Evolutionary conservation across 202 grass and related monocot genomes (phyloP).

Genomic region (Dendrocalamus latiflorus): DNA sequence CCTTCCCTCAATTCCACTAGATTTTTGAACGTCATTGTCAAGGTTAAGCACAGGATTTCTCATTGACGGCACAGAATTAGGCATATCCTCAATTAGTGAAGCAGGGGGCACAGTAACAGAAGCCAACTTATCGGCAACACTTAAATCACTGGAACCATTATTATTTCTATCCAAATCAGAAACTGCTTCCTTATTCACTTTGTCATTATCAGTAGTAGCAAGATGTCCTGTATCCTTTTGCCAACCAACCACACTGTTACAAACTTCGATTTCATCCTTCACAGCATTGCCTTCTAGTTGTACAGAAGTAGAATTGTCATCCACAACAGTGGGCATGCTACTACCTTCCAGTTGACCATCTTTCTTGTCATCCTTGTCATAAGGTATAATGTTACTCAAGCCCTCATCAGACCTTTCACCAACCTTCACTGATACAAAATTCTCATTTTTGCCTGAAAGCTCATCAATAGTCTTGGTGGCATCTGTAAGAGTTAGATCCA

Average conservation of each 20-base stretch:
- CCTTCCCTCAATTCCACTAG: constrained; percentile 14
- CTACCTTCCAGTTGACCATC: constrained; percentile 33
- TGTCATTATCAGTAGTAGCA: constrained; percentile 23
- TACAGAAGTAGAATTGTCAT: constrained; percentile 26
- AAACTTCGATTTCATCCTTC: constrained; percentile 43
- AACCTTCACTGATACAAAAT: constrained; percentile 17
- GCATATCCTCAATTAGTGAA: constrained; percentile 22
- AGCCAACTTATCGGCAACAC: constrained; percentile 18
- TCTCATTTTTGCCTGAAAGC: constrained; percentile 25
- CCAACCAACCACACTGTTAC: constrained; percentile 12
- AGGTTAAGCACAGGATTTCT: constrained; percentile 9
- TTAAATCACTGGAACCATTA: constrained; percentile 31
- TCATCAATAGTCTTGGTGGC: constrained; percentile 26
- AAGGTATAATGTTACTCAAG: constrained; percentile 3
- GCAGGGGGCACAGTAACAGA: constrained; percentile 9
- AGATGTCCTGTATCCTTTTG: constrained; percentile 28
- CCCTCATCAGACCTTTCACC: constrained; percentile 36
- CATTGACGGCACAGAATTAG: constrained; percentile 6
- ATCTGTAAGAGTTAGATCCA: constrained; percentile 6
- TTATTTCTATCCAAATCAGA: constrained; percentile 35
- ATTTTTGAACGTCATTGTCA: constrained; percentile 29
- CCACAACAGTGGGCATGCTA: constrained; percentile 4
- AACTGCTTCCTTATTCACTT: constrained; percentile 33
- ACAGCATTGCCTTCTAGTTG: constrained; percentile 23
- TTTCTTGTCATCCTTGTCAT: constrained; percentile 37